Evolutionary conservation across 2,329 filamentous ascomycete genomes (phyloP).

Genomic region (Phialemonium atrogriseum): DNA sequence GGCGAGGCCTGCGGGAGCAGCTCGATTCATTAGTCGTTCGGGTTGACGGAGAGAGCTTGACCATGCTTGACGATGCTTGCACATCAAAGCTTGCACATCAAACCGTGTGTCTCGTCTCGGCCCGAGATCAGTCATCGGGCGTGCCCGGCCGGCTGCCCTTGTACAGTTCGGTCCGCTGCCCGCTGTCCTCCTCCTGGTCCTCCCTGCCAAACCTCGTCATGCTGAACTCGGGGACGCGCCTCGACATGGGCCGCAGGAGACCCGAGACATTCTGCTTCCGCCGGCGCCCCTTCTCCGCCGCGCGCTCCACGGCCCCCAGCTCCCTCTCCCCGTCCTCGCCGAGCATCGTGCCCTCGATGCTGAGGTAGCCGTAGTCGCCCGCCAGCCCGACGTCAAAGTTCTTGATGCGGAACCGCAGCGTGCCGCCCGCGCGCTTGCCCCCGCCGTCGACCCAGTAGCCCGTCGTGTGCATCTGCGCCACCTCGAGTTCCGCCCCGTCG

Average conservation of each 20-base stretch:
- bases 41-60: too few relatives aligned
- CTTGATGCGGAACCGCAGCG: conserved; percentile 68
- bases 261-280: conserved; percentile 25
- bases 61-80: conserved; percentile 6
- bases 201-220: conserved; percentile 46
- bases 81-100: conserved; percentile 11
- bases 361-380: conserved; percentile 69
- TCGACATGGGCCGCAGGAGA: conserved; percentile 19
- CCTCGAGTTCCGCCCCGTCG: conserved; percentile 40
- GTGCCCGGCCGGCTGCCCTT: conserved; percentile 23
- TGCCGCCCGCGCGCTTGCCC: conserved; percentile 62
- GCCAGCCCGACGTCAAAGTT: conserved; percentile 77
- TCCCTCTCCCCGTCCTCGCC: conserved; percentile 56
- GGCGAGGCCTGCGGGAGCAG: too few relatives aligned
- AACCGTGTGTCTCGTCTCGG: too few relatives aligned
- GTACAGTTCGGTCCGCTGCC: conserved; percentile 22
- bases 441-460: conserved; percentile 70
- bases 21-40: too few relatives aligned
- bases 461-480: conserved; percentile 44
- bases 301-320: conserved; percentile 46
- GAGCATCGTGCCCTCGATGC: conserved; percentile 83
- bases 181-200: conserved; percentile 34
- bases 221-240: conserved; percentile 42
- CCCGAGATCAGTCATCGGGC: conserved; percentile 19
- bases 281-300: conserved; percentile 25